Percentiles rank a stretch among this genome's conserved stretches.
Conservation (phyloP, 2,329 filamentous ascomycete species). For the Myriosclerotinia curreyana region DNA sequence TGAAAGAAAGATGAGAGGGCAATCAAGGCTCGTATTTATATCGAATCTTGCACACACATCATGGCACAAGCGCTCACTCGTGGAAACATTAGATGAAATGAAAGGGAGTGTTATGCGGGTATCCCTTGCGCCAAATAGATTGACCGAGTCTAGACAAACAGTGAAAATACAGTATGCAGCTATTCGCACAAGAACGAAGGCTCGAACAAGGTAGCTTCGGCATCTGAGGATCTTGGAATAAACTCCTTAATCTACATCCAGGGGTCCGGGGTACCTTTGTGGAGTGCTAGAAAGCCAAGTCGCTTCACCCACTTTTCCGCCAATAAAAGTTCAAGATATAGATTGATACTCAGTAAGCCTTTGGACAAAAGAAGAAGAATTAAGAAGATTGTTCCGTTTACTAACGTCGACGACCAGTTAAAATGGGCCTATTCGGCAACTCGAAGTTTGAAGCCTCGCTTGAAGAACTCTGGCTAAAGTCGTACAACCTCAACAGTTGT, state of each 20-base stretch:
- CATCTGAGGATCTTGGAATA: background rate
- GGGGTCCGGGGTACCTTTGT: background rate
- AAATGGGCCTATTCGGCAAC: constrained; percentile 9
- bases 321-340: constrained; percentile 1
- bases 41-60: background rate
- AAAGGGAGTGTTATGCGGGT: background rate
- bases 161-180: background rate
- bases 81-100: constrained; percentile 1
- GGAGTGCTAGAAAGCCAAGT: constrained; percentile 7
- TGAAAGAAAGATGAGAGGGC: background rate
- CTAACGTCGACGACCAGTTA: background rate
- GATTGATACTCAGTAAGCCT: background rate
- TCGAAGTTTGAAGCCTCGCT: background rate
- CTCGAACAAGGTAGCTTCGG: no score
- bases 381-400: background rate
- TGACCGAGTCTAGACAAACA: background rate
- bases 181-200: background rate
- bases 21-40: constrained; percentile 9
- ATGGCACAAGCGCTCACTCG: constrained; percentile 1
- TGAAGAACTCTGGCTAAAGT: constrained; percentile 14
- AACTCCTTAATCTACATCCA: background rate
- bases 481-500: constrained; percentile 1
- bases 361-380: background rate
- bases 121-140: constrained; percentile 1
- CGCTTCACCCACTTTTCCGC: background rate